Evolutionary conservation across 2,329 filamentous ascomycete species (phyloP), one percentile per base, ranked within the genome.

Genomic region (Fusarium chuoi): DNA sequence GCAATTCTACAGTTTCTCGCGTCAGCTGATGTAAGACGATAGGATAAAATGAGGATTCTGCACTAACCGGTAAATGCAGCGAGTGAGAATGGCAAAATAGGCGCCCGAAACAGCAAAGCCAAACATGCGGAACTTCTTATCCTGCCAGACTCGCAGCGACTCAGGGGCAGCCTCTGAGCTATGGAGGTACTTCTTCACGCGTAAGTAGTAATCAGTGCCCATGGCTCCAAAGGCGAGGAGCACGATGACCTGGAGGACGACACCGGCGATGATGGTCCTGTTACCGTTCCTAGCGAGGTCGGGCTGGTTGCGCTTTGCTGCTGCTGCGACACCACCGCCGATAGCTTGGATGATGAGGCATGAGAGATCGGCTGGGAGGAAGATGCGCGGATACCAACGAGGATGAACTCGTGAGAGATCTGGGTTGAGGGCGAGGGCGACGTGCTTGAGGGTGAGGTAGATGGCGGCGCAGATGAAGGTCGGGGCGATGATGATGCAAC

Each of bases 401-500:
- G 88, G 85, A 7, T 82, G 83, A 64, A 90, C 76, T 71, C 87
- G 85, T n/a, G 88, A 89, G 60, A 88, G 82, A 42, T 74, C 48
- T 14, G 88, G 85, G 79, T 83, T 84, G 69, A 89, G 82, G 52
- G 84, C 80, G 39, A 88, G 81, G 65, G 86, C 84, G 73, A 89
- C 80, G 83, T 91, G 89, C 79, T 90, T 90, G 67, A 92, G 86
- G 7, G 88, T 90, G 33, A 92, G 86, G 82, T 92, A 92, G 80
- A 92, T 87, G 77, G 85, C 87, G 72, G 89, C 88, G 81, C 89
- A 90, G 80, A 91, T 84, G 66, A 92, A 85, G 36, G 89, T 89
- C 6, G 88, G 88, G n/a, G 83, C 87, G 57, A 90, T 84, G 80
- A 90, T 88, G 81, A 90, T 88, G 80, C 85, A 83, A 81, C 85